A percentile compares a stretch with the other conserved stretches of the same genome.
phyloP scores from a whole-genome alignment of 257 asterid genomes.

The Penstemon barbatus region DNA sequence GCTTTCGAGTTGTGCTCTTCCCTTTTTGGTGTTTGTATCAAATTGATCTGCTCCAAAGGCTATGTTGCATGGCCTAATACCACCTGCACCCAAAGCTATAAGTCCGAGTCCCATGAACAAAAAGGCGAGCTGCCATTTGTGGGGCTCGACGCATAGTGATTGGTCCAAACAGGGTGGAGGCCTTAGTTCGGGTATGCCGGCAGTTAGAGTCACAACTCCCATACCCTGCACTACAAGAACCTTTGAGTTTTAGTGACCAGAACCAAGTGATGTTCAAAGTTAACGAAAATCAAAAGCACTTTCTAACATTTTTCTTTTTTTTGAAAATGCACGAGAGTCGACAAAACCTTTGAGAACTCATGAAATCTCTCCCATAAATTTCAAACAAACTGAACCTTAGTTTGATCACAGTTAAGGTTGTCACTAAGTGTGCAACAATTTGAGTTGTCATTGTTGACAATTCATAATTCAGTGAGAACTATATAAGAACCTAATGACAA shows the following conservation, averaged over 20 bases:
- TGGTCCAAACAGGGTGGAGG: constrained; percentile 52
- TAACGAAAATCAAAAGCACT: neutral
- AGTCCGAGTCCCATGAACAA: constrained; percentile 56
- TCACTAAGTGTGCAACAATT: too few relatives aligned
- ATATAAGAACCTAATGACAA: too few relatives aligned
- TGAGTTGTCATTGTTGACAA: too few relatives aligned
- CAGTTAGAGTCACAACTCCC: constrained; percentile 57
- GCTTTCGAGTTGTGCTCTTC: constrained; percentile 62
- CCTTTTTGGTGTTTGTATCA: constrained; percentile 62
- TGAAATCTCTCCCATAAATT: too few relatives aligned
- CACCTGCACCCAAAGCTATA: constrained; percentile 76
- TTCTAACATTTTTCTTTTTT: neutral
- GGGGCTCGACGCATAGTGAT: constrained; percentile 43
- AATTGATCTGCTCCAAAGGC: constrained; percentile 96
- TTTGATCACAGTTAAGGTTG: too few relatives aligned
- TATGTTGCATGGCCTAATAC: constrained; percentile 80
- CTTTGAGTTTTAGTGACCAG: neutral
- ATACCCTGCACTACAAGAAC: constrained; percentile 46
- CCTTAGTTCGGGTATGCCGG: constrained; percentile 49
- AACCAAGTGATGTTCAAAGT: neutral
- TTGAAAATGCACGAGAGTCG: neutral
- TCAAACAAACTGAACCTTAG: too few relatives aligned
- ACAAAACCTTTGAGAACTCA: neutral
- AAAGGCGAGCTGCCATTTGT: constrained; percentile 57
- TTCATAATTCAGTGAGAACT: too few relatives aligned